Conservation (phyloP, 164 flowering plant species). For the Taxillus chinensis region DNA sequence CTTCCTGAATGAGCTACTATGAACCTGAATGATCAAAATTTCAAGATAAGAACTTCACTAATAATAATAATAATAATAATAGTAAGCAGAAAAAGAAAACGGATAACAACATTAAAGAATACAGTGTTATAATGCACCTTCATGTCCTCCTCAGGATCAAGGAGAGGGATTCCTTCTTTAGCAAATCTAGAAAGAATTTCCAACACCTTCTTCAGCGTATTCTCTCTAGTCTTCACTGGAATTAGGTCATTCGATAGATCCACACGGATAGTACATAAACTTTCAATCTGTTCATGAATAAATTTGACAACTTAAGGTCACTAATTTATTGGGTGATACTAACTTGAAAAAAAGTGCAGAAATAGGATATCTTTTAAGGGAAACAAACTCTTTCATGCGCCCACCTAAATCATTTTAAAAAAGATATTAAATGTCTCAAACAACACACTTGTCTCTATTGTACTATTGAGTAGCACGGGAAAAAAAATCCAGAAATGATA, state of each 20-base stretch:
- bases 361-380: too few species aligned
- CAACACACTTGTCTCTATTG: too few species aligned
- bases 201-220: slow-evolving; percentile 68
- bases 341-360: too few species aligned
- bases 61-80: not conserved
- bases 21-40: slow-evolving; percentile 39
- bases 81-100: not conserved
- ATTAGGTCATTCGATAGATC: slow-evolving; percentile 77
- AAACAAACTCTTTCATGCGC: too few species aligned
- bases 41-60: not conserved
- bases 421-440: too few species aligned
- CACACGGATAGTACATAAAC: slow-evolving; percentile 52
- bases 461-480: too few species aligned
- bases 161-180: slow-evolving; percentile 58
- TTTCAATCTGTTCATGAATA: slow-evolving; percentile 39
- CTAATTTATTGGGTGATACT: too few species aligned
- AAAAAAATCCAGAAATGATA: too few species aligned
- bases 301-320: not conserved
- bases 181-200: slow-evolving; percentile 68
- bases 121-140: slow-evolving; percentile 30
- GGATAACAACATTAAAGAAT: not conserved
- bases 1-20: slow-evolving; percentile 69
- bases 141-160: slow-evolving; percentile 93
- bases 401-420: too few species aligned
- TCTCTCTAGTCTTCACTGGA: slow-evolving; percentile 76